A percentile compares a stretch with the other conserved stretches of the same genome.
Evolutionary conservation across 768 basidiomycete genomes (phyloP).

Genomic region (Leccinum longicurvipes): DNA sequence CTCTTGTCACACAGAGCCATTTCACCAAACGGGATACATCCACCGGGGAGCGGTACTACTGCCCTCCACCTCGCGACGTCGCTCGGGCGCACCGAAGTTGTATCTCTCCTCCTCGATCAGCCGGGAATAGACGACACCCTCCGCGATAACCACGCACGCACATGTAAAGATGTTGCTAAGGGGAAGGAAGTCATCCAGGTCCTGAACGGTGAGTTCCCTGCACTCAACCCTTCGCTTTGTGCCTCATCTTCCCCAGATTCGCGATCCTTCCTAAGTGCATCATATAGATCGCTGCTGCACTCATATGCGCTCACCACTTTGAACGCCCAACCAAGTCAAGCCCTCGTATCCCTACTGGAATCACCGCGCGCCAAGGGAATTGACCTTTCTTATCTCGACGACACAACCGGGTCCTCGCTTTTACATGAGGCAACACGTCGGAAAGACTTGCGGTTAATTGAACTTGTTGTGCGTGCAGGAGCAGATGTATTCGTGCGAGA

Average conservation of each 20-base stretch:
- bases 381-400: slow-evolving; percentile 79
- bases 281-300: slow-evolving; percentile 69
- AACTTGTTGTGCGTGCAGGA: slow-evolving; percentile 80
- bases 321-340: slow-evolving; percentile 37
- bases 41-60: slow-evolving; percentile 66
- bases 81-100: slow-evolving; percentile 68
- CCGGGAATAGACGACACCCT: slow-evolving; percentile 77
- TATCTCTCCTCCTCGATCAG: slow-evolving; percentile 75
- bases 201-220: slow-evolving; percentile 56
- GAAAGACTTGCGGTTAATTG: slow-evolving; percentile 76
- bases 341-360: slow-evolving; percentile 56
- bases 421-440: slow-evolving; percentile 85
- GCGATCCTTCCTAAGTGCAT: slow-evolving; percentile 68
- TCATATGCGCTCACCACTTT: slow-evolving; percentile 66
- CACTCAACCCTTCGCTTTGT: not conserved
- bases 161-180: slow-evolving; percentile 69
- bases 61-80: slow-evolving; percentile 73
- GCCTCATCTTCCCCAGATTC: slow-evolving; percentile 53
- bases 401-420: slow-evolving; percentile 70
- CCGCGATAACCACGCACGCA: slow-evolving; percentile 62
- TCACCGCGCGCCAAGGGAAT: slow-evolving; percentile 68
- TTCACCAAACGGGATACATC: slow-evolving; percentile 75
- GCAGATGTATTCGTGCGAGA: slow-evolving; percentile 89
- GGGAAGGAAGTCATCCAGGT: slow-evolving; percentile 60
- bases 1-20: slow-evolving; percentile 72